Conservation (phyloP, 2,329 filamentous ascomycete species). For the Hypomyces rosellus region DNA sequence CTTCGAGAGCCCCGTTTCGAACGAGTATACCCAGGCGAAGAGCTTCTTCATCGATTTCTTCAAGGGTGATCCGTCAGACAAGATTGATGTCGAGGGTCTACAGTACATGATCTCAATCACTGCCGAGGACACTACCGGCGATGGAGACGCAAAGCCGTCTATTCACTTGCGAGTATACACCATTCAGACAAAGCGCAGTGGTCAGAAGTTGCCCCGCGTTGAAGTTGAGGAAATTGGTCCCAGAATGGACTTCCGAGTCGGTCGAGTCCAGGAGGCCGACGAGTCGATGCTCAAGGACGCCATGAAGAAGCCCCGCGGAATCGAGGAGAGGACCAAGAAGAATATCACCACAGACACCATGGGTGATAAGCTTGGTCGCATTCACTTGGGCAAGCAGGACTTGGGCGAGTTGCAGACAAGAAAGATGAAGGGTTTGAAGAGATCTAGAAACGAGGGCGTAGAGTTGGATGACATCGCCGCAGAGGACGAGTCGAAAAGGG, state of each 20-base stretch:
- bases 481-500: conserved; percentile 31
- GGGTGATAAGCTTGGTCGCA: conserved; percentile 92
- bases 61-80: conserved; percentile 65
- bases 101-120: conserved; percentile 83
- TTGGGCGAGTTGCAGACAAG: conserved; percentile 81
- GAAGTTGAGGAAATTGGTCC: conserved; percentile 96
- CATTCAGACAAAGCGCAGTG: conserved; percentile 77
- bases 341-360: conserved; percentile 87
- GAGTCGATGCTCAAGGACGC: conserved; percentile 79
- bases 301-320: conserved; percentile 73
- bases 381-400: conserved; percentile 89
- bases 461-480: conserved; percentile 39
- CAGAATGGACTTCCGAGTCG: conserved; percentile 83
- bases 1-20: conserved; percentile 74
- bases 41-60: conserved; percentile 87
- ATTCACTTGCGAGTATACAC: conserved; percentile 75
- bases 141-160: conserved; percentile 44
- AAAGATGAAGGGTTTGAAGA: conserved; percentile 99
- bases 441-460: conserved; percentile 57
- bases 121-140: conserved; percentile 56
- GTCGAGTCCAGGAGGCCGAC: conserved; percentile 73
- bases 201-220: conserved; percentile 80
- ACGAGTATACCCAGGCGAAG: conserved; percentile 81
- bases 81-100: conserved; percentile 90
- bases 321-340: conserved; percentile 82